These are phyloP conservation scores for Withania somnifera DNA, from an alignment of 305 asterid species.

Conservation along the genomic window DNA sequence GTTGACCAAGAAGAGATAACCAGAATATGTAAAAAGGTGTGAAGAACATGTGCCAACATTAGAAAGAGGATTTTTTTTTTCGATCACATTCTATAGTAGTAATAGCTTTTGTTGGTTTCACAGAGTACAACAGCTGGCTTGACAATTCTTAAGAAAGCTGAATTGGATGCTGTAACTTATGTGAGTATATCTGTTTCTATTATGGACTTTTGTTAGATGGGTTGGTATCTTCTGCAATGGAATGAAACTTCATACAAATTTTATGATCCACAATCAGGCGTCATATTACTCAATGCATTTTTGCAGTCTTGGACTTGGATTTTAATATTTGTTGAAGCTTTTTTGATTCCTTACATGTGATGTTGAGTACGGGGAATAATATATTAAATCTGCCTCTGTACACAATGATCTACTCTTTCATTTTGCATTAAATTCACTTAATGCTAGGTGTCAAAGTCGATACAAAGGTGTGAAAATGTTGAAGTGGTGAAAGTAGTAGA, in stretches of 20 bases:
- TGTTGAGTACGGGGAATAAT: neutral
- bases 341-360: too few relatives aligned
- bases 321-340: too few relatives aligned
- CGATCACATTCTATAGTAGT: neutral
- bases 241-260: neutral
- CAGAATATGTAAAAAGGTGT: conserved; percentile 42
- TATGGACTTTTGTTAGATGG: neutral
- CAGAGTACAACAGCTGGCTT: conserved; percentile 1
- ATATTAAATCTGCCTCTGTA: neutral
- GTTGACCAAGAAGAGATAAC: conserved; percentile 30
- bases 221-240: neutral
- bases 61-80: neutral
- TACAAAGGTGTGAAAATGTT: conserved; percentile 21
- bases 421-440: neutral
- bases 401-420: neutral
- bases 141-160: neutral
- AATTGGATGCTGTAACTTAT: neutral
- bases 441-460: neutral
- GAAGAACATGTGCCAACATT: conserved; percentile 30
- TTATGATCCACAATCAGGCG: neutral
- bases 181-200: neutral
- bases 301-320: too few relatives aligned
- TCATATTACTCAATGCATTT: too few relatives aligned
- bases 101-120: neutral
- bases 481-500: conserved; percentile 28